Evolutionary conservation across 2,329 filamentous ascomycete genomes (phyloP).

Genomic region (Arachnomyces sp.): DNA sequence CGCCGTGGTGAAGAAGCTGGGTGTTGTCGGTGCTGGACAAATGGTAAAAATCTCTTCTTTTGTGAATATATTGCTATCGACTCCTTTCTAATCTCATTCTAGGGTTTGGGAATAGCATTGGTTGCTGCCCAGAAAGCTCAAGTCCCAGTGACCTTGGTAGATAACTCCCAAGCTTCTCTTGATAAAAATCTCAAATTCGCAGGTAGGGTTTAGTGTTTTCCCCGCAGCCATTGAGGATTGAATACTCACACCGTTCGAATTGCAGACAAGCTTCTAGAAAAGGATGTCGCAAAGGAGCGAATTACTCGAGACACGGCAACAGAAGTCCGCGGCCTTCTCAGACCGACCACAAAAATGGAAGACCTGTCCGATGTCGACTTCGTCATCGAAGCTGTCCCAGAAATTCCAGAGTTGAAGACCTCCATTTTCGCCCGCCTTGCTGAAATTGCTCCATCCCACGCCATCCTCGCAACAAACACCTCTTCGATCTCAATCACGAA

Average conservation of each 20-base stretch:
- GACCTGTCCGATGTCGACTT: conserved; percentile 81
- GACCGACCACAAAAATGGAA: conserved; percentile 64
- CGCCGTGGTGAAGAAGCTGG: conserved; percentile 75
- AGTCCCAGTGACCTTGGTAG: conserved; percentile 78
- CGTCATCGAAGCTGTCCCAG: conserved; percentile 93
- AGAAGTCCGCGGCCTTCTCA: conserved; percentile 61
- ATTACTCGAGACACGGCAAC: conserved; percentile 77
- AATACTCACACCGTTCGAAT: neutral
- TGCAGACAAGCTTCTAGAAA: conserved; percentile 80
- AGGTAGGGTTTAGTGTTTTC: conserved; percentile 44
- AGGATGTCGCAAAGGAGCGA: conserved; percentile 81
- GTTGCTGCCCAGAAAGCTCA: conserved; percentile 80
- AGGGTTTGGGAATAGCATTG: conserved; percentile 93
- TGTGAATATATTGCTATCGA: conserved; percentile 6
- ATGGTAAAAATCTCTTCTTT: conserved; percentile 59
- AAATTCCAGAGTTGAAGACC: conserved; percentile 80
- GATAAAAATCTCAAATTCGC: conserved; percentile 88
- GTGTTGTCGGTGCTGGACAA: conserved; percentile 89
- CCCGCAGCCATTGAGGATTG: neutral
- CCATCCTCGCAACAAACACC: conserved; percentile 93
- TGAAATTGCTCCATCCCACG: conserved; percentile 70
- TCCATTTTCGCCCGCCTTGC: conserved; percentile 81
- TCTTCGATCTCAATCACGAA: conserved; percentile 97
- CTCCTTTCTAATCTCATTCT: conserved; percentile 19
- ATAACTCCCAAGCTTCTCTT: conserved; percentile 74